Conservation (phyloP, 495 filamentous ascomycete genomes). For the Neurospora sp. region DNA sequence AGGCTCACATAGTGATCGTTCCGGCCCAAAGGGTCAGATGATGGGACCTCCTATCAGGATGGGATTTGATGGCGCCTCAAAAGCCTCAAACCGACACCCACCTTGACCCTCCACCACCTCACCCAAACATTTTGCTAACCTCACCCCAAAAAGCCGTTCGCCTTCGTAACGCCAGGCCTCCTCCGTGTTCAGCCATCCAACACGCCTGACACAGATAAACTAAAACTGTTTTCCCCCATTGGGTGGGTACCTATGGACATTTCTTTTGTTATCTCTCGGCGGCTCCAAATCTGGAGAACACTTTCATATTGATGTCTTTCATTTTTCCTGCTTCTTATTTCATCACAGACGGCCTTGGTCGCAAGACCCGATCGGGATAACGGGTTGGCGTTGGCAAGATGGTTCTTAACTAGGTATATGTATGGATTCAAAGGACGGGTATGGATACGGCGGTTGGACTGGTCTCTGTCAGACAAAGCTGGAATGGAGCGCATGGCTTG, state of each 20-base stretch:
- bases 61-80: constrained; percentile 34
- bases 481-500: not conserved
- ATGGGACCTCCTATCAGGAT: constrained; percentile 51
- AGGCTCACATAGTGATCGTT: constrained; percentile 40
- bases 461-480: not conserved
- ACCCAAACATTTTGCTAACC: too few relatives aligned
- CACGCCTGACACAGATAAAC: not conserved
- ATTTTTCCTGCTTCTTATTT: not conserved
- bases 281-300: not conserved
- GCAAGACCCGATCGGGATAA: not conserved
- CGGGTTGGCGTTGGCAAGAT: not conserved
- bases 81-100: not conserved
- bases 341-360: not conserved
- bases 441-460: not conserved
- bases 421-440: not conserved
- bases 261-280: not conserved
- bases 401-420: not conserved
- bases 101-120: not conserved
- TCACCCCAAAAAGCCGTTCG: not conserved
- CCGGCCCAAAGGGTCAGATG: constrained; percentile 35
- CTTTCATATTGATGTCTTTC: not conserved
- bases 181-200: not conserved
- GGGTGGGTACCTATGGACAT: not conserved
- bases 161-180: not conserved
- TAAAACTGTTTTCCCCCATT: not conserved